Evolutionary conservation across 345 rosid species (phyloP).

Genomic region (Linum lewisii): DNA sequence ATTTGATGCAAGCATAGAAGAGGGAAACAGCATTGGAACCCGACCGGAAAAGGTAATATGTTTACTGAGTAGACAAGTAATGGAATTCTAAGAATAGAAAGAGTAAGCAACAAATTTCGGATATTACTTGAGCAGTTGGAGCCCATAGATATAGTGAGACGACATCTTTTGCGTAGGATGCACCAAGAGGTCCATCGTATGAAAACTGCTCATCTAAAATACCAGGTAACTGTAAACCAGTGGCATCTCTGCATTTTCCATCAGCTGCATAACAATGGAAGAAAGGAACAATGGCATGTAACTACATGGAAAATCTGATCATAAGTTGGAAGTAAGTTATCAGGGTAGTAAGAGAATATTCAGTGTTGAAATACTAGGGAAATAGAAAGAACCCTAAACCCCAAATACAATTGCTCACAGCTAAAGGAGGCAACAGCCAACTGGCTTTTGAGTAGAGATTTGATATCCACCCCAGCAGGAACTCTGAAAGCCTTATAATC

Average conservation of each 20-base stretch:
- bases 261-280: conserved; percentile 32
- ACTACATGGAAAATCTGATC: background rate
- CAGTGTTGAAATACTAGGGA: no score
- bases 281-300: background rate
- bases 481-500: conserved; percentile 53
- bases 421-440: conserved; percentile 51
- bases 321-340: background rate
- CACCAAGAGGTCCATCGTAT: conserved; percentile 88
- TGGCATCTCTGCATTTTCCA: conserved; percentile 43
- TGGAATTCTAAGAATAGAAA: conserved; percentile 4
- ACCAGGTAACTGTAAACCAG: conserved; percentile 85
- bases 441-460: conserved; percentile 65
- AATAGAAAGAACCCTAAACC: no score
- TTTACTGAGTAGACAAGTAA: background rate
- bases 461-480: conserved; percentile 40
- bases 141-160: conserved; percentile 78
- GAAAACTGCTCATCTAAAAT: conserved; percentile 73
- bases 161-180: conserved; percentile 40
- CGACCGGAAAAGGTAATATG: conserved; percentile 4
- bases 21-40: background rate
- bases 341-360: background rate
- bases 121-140: conserved; percentile 75
- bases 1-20: conserved; percentile 25
- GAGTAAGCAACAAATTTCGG: background rate
- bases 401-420: conserved; percentile 25